These are phyloP conservation scores for Pseudophaeomoniella oleicola DNA, from an alignment of 2,329 filamentous ascomycete species.

Conservation along the genomic window DNA sequence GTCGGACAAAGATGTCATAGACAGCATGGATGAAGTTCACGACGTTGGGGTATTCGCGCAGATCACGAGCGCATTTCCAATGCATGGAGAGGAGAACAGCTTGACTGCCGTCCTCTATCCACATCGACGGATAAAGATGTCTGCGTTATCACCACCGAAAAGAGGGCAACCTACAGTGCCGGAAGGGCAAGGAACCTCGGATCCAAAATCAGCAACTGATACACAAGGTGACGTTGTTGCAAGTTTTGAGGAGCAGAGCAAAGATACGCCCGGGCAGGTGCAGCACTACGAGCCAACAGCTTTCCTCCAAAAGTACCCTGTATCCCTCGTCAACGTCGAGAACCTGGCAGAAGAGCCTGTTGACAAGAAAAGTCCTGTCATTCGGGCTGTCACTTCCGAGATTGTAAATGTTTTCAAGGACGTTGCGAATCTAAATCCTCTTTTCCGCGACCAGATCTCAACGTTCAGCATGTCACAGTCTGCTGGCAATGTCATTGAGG, in stretches of 20 bases:
- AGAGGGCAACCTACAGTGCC: slow-evolving; percentile 16
- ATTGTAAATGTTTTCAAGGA: slow-evolving; percentile 99
- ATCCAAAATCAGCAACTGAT: slow-evolving; percentile 40
- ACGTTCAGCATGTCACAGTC: slow-evolving; percentile 94
- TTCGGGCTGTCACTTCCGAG: slow-evolving; percentile 87
- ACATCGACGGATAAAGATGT: slow-evolving; percentile 84
- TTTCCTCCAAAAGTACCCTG: slow-evolving; percentile 79
- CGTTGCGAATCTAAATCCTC: slow-evolving; percentile 79
- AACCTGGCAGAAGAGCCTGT: slow-evolving; percentile 80
- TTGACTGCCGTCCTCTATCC: slow-evolving; percentile 92
- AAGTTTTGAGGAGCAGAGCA: slow-evolving; percentile 76
- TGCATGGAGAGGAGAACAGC: slow-evolving; percentile 68
- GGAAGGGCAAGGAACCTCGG: slow-evolving; percentile 30
- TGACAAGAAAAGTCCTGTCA: slow-evolving; percentile 77
- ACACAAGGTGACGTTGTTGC: slow-evolving; percentile 90
- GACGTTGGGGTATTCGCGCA: slow-evolving; percentile 96
- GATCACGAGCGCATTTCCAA: slow-evolving; percentile 89
- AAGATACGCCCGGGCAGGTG: slow-evolving; percentile 41
- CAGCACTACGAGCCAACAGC: slow-evolving; percentile 70
- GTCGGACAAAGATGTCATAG: slow-evolving; percentile 85
- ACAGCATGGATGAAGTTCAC: slow-evolving; percentile 79
- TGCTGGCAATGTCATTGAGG: slow-evolving; percentile 84
- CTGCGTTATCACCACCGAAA: slow-evolving; percentile 60
- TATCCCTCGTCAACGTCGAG: slow-evolving; percentile 90
- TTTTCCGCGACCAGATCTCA: slow-evolving; percentile 94